Conservation (phyloP, 768 basidiomycete genomes). For the Amanita pseudoporphyria region DNA sequence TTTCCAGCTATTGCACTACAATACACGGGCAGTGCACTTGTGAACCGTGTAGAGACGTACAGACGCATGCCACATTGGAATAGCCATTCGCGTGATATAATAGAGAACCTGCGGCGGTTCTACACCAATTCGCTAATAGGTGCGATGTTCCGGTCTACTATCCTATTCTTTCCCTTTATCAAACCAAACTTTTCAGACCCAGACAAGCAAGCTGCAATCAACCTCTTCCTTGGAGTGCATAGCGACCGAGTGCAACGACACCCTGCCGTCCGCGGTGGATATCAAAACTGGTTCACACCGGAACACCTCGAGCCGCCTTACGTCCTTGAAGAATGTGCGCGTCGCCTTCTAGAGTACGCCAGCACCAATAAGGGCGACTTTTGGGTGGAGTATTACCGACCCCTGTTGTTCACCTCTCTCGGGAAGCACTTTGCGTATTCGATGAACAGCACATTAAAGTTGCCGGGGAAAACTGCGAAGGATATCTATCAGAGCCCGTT, state of each 20-base stretch:
- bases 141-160: slow-evolving; percentile 18
- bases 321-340: slow-evolving; percentile 51
- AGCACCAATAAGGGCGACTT: slow-evolving; percentile 51
- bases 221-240: slow-evolving; percentile 86
- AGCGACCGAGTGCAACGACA: slow-evolving; percentile 41
- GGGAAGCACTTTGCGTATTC: slow-evolving; percentile 87
- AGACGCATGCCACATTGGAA: slow-evolving; percentile 96
- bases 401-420: slow-evolving; percentile 72
- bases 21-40: slow-evolving; percentile 93
- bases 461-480: slow-evolving; percentile 68
- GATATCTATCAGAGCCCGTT: slow-evolving; percentile 73
- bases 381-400: slow-evolving; percentile 87
- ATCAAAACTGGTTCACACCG: slow-evolving; percentile 80
- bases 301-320: slow-evolving; percentile 63
- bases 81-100: slow-evolving; percentile 92
- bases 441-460: slow-evolving; percentile 84
- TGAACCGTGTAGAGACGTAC: slow-evolving; percentile 94
- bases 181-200: slow-evolving; percentile 46
- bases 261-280: slow-evolving; percentile 54
- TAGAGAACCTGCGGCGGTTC: slow-evolving; percentile 89
- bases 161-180: neutral
- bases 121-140: slow-evolving; percentile 92
- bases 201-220: slow-evolving; percentile 95
- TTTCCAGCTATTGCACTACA: slow-evolving; percentile 80
- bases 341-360: slow-evolving; percentile 52